phyloP scores from a whole-genome alignment of 108 stramenopile genomes.

The Conticribra guillardii region DNA sequence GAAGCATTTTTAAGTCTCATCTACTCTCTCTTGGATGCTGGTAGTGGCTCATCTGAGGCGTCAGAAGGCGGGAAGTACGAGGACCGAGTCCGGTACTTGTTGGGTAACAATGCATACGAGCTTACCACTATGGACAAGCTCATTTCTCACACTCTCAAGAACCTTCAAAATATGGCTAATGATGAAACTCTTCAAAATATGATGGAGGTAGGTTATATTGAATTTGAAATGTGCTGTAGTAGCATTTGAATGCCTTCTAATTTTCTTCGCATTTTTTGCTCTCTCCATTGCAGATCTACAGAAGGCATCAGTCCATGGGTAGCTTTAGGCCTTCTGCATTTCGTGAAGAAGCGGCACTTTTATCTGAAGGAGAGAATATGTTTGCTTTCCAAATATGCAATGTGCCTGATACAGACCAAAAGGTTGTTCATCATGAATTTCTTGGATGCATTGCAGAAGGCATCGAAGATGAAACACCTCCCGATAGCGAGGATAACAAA shows the following conservation, averaged over 20 bases:
- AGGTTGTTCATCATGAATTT: constrained; percentile 73
- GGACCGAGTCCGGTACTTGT: constrained; percentile 77
- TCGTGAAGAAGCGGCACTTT: constrained; percentile 80
- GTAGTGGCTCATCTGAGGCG: constrained; percentile 40
- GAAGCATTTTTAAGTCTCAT: constrained; percentile 78
- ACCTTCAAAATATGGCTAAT: constrained; percentile 79
- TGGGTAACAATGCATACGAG: constrained; percentile 87
- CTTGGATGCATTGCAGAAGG: constrained; percentile 83
- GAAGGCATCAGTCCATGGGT: constrained; percentile 68
- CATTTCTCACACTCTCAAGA: constrained; percentile 84
- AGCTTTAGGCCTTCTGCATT: constrained; percentile 88
- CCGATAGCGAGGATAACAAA: constrained; percentile 37
- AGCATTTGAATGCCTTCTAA: neutral
- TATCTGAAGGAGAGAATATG: constrained; percentile 89
- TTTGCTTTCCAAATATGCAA: constrained; percentile 87
- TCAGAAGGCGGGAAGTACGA: constrained; percentile 80
- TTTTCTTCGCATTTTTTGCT: neutral
- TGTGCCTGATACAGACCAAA: constrained; percentile 63
- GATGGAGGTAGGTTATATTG: constrained; percentile 45
- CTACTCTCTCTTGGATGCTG: constrained; percentile 69
- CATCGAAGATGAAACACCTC: constrained; percentile 47
- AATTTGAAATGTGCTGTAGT: neutral
- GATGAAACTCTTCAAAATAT: constrained; percentile 87
- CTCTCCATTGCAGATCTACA: constrained; percentile 51
- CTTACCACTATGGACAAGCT: constrained; percentile 92